Percentiles rank a stretch among this genome's conserved stretches.
These are phyloP conservation scores for Penstemon davidsonii DNA, from an alignment of 257 asterid genomes.

Conservation along the genomic window DNA sequence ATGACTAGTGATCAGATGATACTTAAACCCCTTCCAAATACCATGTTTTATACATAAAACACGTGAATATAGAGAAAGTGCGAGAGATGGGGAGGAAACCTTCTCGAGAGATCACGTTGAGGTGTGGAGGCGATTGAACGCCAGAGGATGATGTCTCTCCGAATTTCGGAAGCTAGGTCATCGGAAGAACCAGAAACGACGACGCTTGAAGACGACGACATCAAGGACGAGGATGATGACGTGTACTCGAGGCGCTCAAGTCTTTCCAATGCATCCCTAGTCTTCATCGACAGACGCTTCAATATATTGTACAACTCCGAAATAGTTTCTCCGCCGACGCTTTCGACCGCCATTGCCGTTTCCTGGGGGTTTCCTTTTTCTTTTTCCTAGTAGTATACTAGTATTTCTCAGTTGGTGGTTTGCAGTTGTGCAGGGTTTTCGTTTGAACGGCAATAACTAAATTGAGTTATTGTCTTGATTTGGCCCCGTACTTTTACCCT, in stretches of 20 bases:
- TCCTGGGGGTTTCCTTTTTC: not conserved
- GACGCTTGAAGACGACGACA: conserved; percentile 35
- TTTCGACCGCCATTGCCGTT: conserved; percentile 40
- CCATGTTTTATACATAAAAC: too few species aligned
- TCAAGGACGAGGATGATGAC: conserved; percentile 47
- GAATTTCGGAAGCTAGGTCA: conserved; percentile 45
- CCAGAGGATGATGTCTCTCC: conserved; percentile 68
- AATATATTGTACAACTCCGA: conserved; percentile 74
- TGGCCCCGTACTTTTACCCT: too few species aligned
- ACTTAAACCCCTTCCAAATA: too few species aligned
- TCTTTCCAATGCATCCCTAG: conserved; percentile 79
- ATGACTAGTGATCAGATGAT: too few species aligned
- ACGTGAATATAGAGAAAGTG: too few species aligned
- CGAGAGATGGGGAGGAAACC: conserved; percentile 36
- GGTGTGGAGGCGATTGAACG: conserved; percentile 82
- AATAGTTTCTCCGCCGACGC: conserved; percentile 44
- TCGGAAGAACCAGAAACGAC: conserved; percentile 44
- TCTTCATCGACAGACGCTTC: conserved; percentile 60
- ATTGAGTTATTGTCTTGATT: too few species aligned
- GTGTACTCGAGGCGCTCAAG: conserved; percentile 78
- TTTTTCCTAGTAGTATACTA: too few species aligned
- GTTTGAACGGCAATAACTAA: too few species aligned
- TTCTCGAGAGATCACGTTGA: conserved; percentile 97
- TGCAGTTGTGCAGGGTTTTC: too few species aligned
- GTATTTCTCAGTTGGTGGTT: too few species aligned